Percentiles rank a stretch among this genome's conserved stretches.
Conservation (phyloP, 2,329 filamentous ascomycete genomes). For the Zelopaecilomyces penicillatus region DNA sequence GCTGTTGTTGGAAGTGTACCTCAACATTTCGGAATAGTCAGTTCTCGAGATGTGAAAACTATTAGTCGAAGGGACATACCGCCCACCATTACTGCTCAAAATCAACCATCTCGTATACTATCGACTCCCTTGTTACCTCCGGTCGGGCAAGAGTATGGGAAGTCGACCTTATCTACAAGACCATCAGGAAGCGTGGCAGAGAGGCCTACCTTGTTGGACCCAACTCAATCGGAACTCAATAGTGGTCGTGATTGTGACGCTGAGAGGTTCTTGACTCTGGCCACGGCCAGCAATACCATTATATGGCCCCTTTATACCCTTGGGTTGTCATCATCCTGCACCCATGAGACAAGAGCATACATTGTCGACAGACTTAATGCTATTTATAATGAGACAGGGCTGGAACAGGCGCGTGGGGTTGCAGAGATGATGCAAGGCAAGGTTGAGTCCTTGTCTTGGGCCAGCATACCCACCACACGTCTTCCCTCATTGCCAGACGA, state of each 20-base stretch:
- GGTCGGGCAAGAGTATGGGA: constrained; percentile 1
- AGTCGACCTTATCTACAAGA: constrained; percentile 3
- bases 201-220: constrained; percentile 32
- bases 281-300: constrained; percentile 38
- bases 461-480: constrained; percentile 15
- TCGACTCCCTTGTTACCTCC: constrained; percentile 13
- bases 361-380: constrained; percentile 36
- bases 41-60: constrained; percentile 25
- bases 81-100: constrained; percentile 20
- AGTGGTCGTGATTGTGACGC: constrained; percentile 27
- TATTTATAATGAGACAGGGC: constrained; percentile 36
- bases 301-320: constrained; percentile 44
- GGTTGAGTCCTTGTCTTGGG: constrained; percentile 19
- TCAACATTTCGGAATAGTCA: constrained; percentile 42
- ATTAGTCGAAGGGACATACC: constrained; percentile 10
- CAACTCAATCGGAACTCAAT: constrained; percentile 22
- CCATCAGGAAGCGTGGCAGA: constrained; percentile 9
- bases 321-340: constrained; percentile 39
- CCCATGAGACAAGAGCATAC: constrained; percentile 32
- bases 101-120: constrained; percentile 21
- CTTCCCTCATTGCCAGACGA: constrained; percentile 20
- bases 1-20: constrained; percentile 39
- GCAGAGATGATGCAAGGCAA: constrained; percentile 34
- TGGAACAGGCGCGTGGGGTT: constrained; percentile 36
- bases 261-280: constrained; percentile 39